phyloP scores from a whole-genome alignment of 306 rosid species.

The Crataegus laevigata region DNA sequence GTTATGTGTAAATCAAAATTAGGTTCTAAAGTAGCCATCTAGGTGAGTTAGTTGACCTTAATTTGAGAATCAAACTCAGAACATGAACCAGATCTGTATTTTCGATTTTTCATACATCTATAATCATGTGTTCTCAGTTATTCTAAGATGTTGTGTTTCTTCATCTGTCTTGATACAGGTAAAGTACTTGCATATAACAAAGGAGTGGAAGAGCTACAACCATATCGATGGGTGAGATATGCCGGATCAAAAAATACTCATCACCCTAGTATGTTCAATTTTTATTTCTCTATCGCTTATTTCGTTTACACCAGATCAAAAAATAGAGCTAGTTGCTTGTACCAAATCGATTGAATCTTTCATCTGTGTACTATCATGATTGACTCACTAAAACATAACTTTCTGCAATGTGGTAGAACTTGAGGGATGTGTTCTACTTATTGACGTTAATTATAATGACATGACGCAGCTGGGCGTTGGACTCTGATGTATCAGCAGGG shows the following conservation, averaged over 20 bases:
- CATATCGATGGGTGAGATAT: conserved; percentile 91
- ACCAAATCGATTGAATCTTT: neutral
- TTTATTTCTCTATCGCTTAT: conserved; percentile 1
- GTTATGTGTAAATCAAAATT: neutral
- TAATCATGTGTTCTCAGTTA: neutral
- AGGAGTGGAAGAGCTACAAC: conserved; percentile 57
- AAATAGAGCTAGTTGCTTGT: neutral
- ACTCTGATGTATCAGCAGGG: neutral
- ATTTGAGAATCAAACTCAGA: neutral
- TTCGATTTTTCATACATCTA: neutral
- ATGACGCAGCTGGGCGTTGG: neutral
- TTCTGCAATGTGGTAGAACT: neutral
- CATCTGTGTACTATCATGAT: neutral
- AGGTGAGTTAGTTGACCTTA: neutral
- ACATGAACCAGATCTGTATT: neutral
- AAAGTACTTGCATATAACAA: conserved; percentile 84
- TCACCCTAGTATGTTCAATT: neutral
- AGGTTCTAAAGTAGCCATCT: neutral
- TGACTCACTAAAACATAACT: neutral
- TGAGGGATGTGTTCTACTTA: neutral
- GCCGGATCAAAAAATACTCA: no score
- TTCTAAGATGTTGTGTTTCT: conserved; percentile 13
- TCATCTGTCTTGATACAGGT: conserved; percentile 50
- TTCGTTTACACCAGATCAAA: neutral
- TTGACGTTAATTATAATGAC: neutral